Evolutionary conservation across 306 rosid genomes (phyloP), one percentile per base, ranked within the genome.

Genomic region (Vigna reflexopilosa): DNA sequence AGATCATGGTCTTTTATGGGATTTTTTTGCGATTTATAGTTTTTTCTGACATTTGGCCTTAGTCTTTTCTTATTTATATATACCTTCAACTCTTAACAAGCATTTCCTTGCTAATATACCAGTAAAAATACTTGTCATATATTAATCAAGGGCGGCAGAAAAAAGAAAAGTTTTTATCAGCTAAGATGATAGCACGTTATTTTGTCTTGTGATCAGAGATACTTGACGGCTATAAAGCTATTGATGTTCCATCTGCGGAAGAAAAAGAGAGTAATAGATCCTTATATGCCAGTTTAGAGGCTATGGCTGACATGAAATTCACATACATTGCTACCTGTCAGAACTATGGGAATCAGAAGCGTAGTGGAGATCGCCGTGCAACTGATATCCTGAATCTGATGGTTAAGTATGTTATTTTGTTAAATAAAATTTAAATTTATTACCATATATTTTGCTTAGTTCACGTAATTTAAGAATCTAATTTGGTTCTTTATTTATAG

Each of bases 291-390:
- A 94, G 66, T 83, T 83, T 93, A 77, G 98, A 95, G 85, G 95
- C 98, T 30, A 93, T 95, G 89, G 97, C 98, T 86, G 99, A 95
- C 83, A 83, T 95, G 93, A 95, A 95, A 80, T 95, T 95, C 87
- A 93, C 99, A 8, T 95, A 91, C 6, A 89, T 95, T 77, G 99
- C 97, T 73, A 93, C 99, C 49, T 95, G 99, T 81, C 99, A 95
- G 83, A 95, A 88, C 88, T 95, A 95, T 84, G 99, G 99, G 67
- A 93, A 91, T 87, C 99, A 95, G 80, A 95, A 91, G 82, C 93
- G 96, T 34, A 86, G 91, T 40, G 98, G 98, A 81, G 99, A 95
- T 67, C 98, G 98, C 50, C 99, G 97, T 62, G 99, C 99, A 63
- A 91, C 98, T 50, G 99, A 95, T 80, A 95, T 93, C 82, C 85